Evolutionary conservation across 2,329 filamentous ascomycete genomes (phyloP), one percentile per base, ranked within the genome.

Genomic region (Stenocarpella maydis): DNA sequence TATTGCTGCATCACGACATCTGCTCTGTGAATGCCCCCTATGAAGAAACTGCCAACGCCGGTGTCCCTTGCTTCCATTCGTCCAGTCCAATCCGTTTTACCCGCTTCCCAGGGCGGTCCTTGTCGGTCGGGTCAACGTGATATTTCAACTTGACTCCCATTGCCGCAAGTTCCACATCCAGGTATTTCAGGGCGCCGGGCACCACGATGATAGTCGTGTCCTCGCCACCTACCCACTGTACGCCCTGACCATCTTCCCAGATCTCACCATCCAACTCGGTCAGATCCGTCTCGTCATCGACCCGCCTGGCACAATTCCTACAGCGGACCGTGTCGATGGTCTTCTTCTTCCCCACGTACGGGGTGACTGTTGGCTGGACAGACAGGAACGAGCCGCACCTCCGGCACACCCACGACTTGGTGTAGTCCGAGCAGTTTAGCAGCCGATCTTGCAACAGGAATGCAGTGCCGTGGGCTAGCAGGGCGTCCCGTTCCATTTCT

Each of bases 131-230:
- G 74, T 86, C 84, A 50, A 89, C 80, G 68, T 83, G 82, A 75
- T 97, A 98, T 85, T 94, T 97, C 82, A 99, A 88, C 82, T 94
- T 92, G 66, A 99, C 91, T 65, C 96, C 96, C 96, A 99, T 99
- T 68, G 94, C 94, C 43, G 95, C 93, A 75, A 99, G 83, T 82
- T 99, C 96, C 24, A 97, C 95, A 81, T 99, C 96, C 74, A 99
- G 82, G 83, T 92, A 98, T 82, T 93, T 94, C 79, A 99, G 83
- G 67, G 97, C 96, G 72, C 95, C 95, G 0, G 96, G 96, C 19
- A 99, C 93, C 66, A 94, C 95, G 43, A 99, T 94, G 73, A 96
- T 86, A 4, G 95, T 96, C 4, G 96, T 96, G 78, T 98, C 89
- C 73, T 95, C 93, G 60, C 96, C 96, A 10, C 96, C 96, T 41